Evolutionary conservation across 2,329 filamentous ascomycete species (phyloP).

Genomic region (Mycosphaerella sp.): DNA sequence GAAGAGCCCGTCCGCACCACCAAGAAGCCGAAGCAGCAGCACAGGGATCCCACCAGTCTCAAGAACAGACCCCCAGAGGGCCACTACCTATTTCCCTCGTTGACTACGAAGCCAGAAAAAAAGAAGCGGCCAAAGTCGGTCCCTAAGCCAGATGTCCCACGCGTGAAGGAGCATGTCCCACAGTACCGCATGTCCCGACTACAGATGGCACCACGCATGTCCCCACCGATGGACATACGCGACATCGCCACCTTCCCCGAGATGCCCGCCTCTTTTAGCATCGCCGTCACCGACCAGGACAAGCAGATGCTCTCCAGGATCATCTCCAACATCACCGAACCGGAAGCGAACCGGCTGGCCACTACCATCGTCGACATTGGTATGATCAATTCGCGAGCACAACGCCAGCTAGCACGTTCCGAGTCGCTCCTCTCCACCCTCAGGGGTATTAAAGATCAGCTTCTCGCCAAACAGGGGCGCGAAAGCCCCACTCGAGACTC

Average conservation of each 20-base stretch:
- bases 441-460: not conserved
- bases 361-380: slow-evolving; percentile 13
- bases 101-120: not conserved
- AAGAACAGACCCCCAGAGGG: slow-evolving; percentile 1
- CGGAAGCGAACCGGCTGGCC: slow-evolving; percentile 1
- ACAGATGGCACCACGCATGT: too few species aligned
- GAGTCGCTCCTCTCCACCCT: slow-evolving; percentile 1
- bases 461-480: not conserved
- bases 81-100: slow-evolving; percentile 3
- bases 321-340: slow-evolving; percentile 1
- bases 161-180: too few species aligned
- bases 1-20: not conserved
- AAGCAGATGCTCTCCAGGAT: slow-evolving; percentile 1
- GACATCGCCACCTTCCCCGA: not conserved
- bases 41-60: slow-evolving; percentile 1
- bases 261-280: not conserved
- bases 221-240: too few species aligned
- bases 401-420: not conserved
- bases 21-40: slow-evolving; percentile 10
- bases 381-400: slow-evolving; percentile 10
- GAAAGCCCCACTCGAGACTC: not conserved
- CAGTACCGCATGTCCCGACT: too few species aligned
- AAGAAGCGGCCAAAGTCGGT: slow-evolving; percentile 4
- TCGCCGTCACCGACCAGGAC: not conserved
- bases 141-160: not conserved